Conservation (phyloP, 768 basidiomycete genomes). For the Amylocystis lapponica region DNA sequence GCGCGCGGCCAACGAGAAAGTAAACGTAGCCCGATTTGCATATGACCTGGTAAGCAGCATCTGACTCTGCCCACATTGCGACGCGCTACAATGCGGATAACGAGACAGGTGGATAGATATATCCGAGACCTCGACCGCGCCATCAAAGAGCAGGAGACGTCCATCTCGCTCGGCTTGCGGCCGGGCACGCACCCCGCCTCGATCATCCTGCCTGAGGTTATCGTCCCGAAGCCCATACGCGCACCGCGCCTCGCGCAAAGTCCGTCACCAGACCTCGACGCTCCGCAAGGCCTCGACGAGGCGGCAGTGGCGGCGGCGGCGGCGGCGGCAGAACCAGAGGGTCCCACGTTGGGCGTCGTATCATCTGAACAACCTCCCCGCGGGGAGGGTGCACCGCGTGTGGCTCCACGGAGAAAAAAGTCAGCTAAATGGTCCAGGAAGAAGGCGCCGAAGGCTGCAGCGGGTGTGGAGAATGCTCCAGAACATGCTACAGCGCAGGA, state of each 20-base stretch:
- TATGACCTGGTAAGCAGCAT: constrained; percentile 55
- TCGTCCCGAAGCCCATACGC: constrained; percentile 43
- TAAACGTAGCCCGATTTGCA: constrained; percentile 65
- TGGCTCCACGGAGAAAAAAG: constrained; percentile 1
- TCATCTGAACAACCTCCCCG: not conserved
- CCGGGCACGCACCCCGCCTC: constrained; percentile 49
- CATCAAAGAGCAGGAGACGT: constrained; percentile 55
- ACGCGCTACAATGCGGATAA: not conserved
- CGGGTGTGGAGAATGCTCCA: not conserved
- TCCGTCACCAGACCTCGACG: constrained; percentile 6
- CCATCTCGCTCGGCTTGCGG: constrained; percentile 46
- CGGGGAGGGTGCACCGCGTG: not conserved
- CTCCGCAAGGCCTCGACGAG: not conserved
- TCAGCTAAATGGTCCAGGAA: constrained; percentile 1
- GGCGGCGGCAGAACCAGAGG: not conserved
- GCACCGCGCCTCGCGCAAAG: constrained; percentile 24
- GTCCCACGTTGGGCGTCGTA: not conserved
- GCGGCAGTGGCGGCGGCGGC: not conserved
- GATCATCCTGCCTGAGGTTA: constrained; percentile 57
- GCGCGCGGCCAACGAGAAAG: constrained; percentile 69
- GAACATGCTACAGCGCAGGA: no score
- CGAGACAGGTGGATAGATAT: constrained; percentile 66
- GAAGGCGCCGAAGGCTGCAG: not conserved
- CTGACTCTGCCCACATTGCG: not conserved
- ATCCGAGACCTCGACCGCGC: constrained; percentile 72